These are phyloP conservation scores for Lachnellula hyalina DNA, from an alignment of 2,329 filamentous ascomycete genomes.

Conservation along the genomic window DNA sequence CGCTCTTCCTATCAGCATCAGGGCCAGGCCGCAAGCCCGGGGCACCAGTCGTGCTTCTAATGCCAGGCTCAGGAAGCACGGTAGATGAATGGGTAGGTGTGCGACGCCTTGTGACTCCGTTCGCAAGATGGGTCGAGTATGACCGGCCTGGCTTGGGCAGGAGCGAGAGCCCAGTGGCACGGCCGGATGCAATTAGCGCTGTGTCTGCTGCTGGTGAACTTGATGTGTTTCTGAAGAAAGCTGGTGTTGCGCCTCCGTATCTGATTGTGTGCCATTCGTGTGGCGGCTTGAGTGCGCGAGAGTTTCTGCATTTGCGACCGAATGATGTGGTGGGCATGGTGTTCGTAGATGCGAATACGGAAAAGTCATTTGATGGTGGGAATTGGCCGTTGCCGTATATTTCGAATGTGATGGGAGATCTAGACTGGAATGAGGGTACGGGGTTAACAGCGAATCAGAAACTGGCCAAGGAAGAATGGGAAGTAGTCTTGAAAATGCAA, in stretches of 20 bases:
- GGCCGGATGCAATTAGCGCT: constrained; percentile 7
- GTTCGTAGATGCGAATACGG: constrained; percentile 15
- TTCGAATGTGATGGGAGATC: not conserved
- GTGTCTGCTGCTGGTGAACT: constrained; percentile 9
- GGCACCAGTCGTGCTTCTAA: constrained; percentile 22
- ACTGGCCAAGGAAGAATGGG: constrained; percentile 7
- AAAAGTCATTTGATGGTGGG: constrained; percentile 4
- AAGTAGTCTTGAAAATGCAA: not conserved
- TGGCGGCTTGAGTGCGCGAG: constrained; percentile 12
- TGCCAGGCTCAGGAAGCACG: constrained; percentile 21
- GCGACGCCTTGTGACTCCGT: constrained; percentile 15
- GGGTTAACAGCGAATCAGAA: constrained; percentile 2
- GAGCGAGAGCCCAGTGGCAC: constrained; percentile 11
- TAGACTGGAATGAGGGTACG: constrained; percentile 3
- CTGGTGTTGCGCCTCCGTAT: constrained; percentile 7
- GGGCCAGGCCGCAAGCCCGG: constrained; percentile 21
- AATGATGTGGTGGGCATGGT: constrained; percentile 15
- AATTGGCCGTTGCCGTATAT: constrained; percentile 4
- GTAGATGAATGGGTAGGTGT: constrained; percentile 24
- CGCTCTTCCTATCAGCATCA: constrained; percentile 18
- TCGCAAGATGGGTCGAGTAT: constrained; percentile 22
- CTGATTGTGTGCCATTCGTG: constrained; percentile 14
- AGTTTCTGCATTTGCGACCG: constrained; percentile 13
- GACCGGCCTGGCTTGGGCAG: constrained; percentile 24
- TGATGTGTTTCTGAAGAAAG: constrained; percentile 8